Base-by-base conservation (phyloP, 306 rosid species). In the Neltuma alba region DNA sequence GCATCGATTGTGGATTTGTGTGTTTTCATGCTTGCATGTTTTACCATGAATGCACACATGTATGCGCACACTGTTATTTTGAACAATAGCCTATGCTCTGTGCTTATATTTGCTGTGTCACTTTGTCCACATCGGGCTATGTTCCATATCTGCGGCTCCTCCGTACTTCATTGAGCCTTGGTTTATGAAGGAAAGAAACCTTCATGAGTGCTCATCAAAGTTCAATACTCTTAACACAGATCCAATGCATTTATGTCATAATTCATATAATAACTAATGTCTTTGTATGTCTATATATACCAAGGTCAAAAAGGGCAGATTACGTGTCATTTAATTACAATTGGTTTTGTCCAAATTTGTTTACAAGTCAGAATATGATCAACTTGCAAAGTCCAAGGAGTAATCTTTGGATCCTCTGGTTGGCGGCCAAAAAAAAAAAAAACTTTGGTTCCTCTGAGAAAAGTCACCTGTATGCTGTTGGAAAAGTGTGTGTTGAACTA, bases 171-270 rank as follows among this genome's bases (percentile, higher is more conserved):
- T n/a, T n/a, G n/a, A n/a, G n/a, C n/a, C n/a, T n/a, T n/a, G n/a
- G n/a, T n/a, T n/a, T n/a, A n/a, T n/a, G n/a, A n/a, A n/a, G n/a
- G n/a, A n/a, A n/a, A n/a, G n/a, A n/a, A n/a, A n/a, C n/a, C n/a
- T n/a, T n/a, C n/a, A 34, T 69, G 74, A 11, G 23, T 62, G n/a
- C 6, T n/a, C 44, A 21, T 48, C 31, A 25, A 70, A 31, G 20
- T 41, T 54, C 69, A n/a, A 69, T 27, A 2, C 20, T 12, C 54
- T 64, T 37, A 28, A 52, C 57, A 63, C 64, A 74, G 37, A 80
- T 71, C 61, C 21, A 18, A 48, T 48, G 34, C 33, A 48, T 72
- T 9, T 55, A 38, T 37, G 36, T 47, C 27, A 47, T 37, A 25
- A 25, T 25, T 57, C 6, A 57, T 57, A 57, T 52, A 4, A 57